Conservation (phyloP, 1,284 basidiomycete species). For the Boletellus sp. region DNA sequence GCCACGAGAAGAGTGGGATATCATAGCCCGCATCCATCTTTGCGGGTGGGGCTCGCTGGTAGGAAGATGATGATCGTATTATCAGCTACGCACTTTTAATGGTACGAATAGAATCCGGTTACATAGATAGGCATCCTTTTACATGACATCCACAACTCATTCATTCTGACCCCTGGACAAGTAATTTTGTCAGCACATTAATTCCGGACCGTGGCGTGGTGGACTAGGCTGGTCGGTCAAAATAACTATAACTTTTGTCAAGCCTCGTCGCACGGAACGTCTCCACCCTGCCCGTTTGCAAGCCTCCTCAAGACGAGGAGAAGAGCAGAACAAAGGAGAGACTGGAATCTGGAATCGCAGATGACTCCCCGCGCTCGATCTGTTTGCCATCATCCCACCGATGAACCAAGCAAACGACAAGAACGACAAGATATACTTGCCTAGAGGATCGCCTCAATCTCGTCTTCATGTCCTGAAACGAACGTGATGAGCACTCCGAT, state of each 20-base stretch:
- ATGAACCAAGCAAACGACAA: slow-evolving; percentile 4
- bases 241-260: slow-evolving; percentile 35
- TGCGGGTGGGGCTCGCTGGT: too few relatives aligned
- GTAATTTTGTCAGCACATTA: slow-evolving; percentile 12
- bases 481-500: slow-evolving; percentile 9
- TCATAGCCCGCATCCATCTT: slow-evolving; percentile 1
- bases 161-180: background rate
- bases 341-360: slow-evolving; percentile 34
- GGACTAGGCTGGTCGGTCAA: slow-evolving; percentile 20
- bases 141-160: slow-evolving; percentile 12
- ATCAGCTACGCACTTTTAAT: slow-evolving; percentile 4
- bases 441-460: background rate
- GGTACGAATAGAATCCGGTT: background rate
- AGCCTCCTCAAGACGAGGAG: slow-evolving; percentile 33
- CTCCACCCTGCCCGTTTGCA: slow-evolving; percentile 24
- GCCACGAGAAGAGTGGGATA: background rate
- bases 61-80: background rate
- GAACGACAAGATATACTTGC: slow-evolving; percentile 10
- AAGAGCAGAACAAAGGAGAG: slow-evolving; percentile 21
- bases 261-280: slow-evolving; percentile 29
- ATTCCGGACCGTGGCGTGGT: background rate
- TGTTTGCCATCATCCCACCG: slow-evolving; percentile 26
- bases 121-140: slow-evolving; percentile 9
- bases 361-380: slow-evolving; percentile 25
- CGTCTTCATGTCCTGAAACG: slow-evolving; percentile 1